These are phyloP conservation scores for Parathielavia appendiculata DNA, from an alignment of 495 filamentous ascomycete genomes.

Conservation along the genomic window DNA sequence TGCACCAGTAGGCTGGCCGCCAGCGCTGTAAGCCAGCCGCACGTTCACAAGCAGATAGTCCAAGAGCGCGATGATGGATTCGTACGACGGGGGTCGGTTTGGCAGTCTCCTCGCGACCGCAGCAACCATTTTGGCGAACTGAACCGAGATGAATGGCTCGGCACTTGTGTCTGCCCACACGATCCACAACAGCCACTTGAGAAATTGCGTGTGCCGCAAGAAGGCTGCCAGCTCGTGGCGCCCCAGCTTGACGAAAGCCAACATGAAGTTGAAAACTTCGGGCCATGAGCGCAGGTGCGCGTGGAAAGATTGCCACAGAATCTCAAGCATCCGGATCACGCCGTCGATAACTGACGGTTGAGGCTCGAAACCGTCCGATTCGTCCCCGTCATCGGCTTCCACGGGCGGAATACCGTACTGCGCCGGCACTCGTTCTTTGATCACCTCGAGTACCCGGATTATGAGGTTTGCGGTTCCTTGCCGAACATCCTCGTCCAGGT, in stretches of 20 bases:
- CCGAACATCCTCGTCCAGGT: constrained; percentile 56
- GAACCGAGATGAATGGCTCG: constrained; percentile 29
- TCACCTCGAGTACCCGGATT: constrained; percentile 47
- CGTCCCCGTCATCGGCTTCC: constrained; percentile 23
- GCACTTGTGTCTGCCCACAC: constrained; percentile 54
- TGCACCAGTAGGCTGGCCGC: not conserved
- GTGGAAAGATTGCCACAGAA: constrained; percentile 53
- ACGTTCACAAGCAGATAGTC: constrained; percentile 47
- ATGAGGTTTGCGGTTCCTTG: constrained; percentile 53
- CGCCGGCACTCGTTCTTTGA: constrained; percentile 41
- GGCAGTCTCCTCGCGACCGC: constrained; percentile 47
- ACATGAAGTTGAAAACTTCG: constrained; percentile 71
- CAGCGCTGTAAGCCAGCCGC: constrained; percentile 26
- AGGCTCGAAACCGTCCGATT: constrained; percentile 30
- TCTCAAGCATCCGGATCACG: constrained; percentile 45
- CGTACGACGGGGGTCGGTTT: constrained; percentile 48
- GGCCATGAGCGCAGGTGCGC: constrained; percentile 62
- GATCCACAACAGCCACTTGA: constrained; percentile 55
- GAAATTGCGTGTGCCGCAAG: constrained; percentile 48
- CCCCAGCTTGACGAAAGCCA: constrained; percentile 55
- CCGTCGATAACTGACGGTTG: constrained; percentile 31
- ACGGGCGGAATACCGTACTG: constrained; percentile 35
- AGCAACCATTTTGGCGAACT: constrained; percentile 40
- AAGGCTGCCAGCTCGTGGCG: constrained; percentile 48
- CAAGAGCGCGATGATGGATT: constrained; percentile 49